Conservation (phyloP, 805 yeast genomes). For the Spathaspora arborariae region DNA sequence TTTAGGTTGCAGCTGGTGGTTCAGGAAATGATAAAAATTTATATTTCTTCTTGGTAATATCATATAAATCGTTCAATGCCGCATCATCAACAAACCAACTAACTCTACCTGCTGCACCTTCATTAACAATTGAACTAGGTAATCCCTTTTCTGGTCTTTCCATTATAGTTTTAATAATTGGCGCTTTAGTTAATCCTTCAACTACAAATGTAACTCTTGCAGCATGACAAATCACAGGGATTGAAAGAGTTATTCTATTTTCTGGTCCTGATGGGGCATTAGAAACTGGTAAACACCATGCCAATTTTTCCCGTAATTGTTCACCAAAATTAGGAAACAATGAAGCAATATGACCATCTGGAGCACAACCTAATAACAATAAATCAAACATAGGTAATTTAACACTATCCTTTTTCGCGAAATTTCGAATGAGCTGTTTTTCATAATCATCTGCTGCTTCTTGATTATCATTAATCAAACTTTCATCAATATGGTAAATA, state of each 20-base stretch:
- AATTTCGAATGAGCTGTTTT: constrained; percentile 76
- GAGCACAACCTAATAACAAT: constrained; percentile 92
- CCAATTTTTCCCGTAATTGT: constrained; percentile 80
- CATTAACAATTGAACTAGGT: constrained; percentile 91
- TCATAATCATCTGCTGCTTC: constrained; percentile 95
- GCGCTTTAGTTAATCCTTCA: constrained; percentile 94
- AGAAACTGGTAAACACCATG: constrained; percentile 93
- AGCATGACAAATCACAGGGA: constrained; percentile 93
- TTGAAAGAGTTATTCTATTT: constrained; percentile 79
- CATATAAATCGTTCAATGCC: constrained; percentile 76
- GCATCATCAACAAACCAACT: constrained; percentile 97
- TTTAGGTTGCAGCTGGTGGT: background rate
- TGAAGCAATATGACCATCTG: constrained; percentile 98
- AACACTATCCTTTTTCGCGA: constrained; percentile 95
- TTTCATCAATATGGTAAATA: constrained; percentile 79
- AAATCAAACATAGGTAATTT: constrained; percentile 93
- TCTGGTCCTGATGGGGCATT: constrained; percentile 89
- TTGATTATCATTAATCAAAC: constrained; percentile 71
- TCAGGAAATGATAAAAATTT: constrained; percentile 44
- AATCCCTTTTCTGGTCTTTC: constrained; percentile 96
- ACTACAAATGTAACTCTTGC: constrained; percentile 92
- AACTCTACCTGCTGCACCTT: constrained; percentile 94
- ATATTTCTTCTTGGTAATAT: constrained; percentile 66
- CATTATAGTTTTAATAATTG: constrained; percentile 84
- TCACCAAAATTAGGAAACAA: constrained; percentile 87